Percentiles rank a stretch among this genome's conserved stretches.
Evolutionary conservation across 306 rosid genomes (phyloP).

Genomic region (Cicer cuneatum): DNA sequence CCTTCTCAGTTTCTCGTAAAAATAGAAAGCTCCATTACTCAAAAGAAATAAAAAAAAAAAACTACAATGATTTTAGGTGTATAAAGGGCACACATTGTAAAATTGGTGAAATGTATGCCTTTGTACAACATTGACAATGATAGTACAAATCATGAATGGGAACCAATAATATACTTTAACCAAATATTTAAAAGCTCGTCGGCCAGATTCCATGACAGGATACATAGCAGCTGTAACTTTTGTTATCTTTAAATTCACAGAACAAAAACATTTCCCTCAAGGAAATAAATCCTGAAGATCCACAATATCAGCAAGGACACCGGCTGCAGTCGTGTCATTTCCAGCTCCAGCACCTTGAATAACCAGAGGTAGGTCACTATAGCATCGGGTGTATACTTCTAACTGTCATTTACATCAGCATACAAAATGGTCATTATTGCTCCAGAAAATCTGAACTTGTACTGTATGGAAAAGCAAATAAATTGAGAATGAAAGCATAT

Average conservation of each 20-base stretch:
- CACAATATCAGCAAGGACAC: constrained; percentile 93
- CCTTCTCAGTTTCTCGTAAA: no score
- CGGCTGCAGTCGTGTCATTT: constrained; percentile 92
- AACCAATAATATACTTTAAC: background rate
- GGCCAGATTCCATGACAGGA: constrained; percentile 20
- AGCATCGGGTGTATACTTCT: constrained; percentile 86
- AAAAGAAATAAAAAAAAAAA: no score
- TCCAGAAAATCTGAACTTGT: background rate
- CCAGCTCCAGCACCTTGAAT: constrained; percentile 99
- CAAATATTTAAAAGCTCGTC: background rate
- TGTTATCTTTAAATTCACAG: constrained; percentile 11
- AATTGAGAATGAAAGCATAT: constrained; percentile 4
- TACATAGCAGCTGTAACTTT: constrained; percentile 4
- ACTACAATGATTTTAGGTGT: no score
- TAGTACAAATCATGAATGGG: background rate
- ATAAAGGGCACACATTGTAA: no score
- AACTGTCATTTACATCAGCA: constrained; percentile 62
- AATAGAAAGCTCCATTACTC: no score
- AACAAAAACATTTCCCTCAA: constrained; percentile 34
- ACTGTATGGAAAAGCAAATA: background rate
- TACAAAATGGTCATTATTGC: constrained; percentile 19
- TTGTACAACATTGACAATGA: background rate
- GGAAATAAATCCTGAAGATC: constrained; percentile 82
- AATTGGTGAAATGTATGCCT: no score
- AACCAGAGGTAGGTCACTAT: constrained; percentile 74